Conservation (phyloP, 495 filamentous ascomycete genomes). For the Chaetomium tenue region DNA sequence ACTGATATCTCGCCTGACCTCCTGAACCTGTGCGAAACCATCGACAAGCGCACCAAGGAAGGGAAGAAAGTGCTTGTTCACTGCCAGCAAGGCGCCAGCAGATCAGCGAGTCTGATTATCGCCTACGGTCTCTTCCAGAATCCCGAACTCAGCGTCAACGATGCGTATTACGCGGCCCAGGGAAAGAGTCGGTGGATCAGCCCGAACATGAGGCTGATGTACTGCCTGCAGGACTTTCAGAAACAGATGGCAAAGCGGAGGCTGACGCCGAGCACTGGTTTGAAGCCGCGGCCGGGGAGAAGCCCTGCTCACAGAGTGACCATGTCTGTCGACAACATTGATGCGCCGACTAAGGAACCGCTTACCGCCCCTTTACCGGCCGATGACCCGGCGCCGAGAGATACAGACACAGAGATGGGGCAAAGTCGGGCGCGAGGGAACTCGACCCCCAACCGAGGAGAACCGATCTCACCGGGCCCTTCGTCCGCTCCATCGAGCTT, state of each 20-base stretch:
- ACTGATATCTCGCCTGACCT: slow-evolving; percentile 90
- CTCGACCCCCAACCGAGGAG: slow-evolving; percentile 43
- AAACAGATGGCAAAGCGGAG: slow-evolving; percentile 59
- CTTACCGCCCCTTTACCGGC: slow-evolving; percentile 52
- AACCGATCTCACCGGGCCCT: slow-evolving; percentile 54
- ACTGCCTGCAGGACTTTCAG: slow-evolving; percentile 92
- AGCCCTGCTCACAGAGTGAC: slow-evolving; percentile 52
- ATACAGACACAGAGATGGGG: slow-evolving; percentile 31
- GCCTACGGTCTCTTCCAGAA: slow-evolving; percentile 95
- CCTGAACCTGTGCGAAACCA: slow-evolving; percentile 76
- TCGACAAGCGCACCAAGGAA: slow-evolving; percentile 72
- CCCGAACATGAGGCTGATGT: slow-evolving; percentile 97
- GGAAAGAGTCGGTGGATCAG: slow-evolving; percentile 90
- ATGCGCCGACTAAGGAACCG: slow-evolving; percentile 45
- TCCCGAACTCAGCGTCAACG: slow-evolving; percentile 80
- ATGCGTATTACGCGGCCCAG: slow-evolving; percentile 90
- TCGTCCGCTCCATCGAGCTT: slow-evolving; percentile 58
- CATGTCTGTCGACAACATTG: slow-evolving; percentile 52
- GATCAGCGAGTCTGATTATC: slow-evolving; percentile 94
- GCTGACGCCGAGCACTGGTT: slow-evolving; percentile 40
- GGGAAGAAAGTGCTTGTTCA: slow-evolving; percentile 90
- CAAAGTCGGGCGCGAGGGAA: slow-evolving; percentile 41
- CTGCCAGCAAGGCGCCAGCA: slow-evolving; percentile 93
- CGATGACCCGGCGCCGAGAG: slow-evolving; percentile 36
- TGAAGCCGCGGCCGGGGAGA: slow-evolving; percentile 48